Evolutionary conservation across 2,329 filamentous ascomycete species (phyloP).

Genomic region (Aspergillus calidoustus): DNA sequence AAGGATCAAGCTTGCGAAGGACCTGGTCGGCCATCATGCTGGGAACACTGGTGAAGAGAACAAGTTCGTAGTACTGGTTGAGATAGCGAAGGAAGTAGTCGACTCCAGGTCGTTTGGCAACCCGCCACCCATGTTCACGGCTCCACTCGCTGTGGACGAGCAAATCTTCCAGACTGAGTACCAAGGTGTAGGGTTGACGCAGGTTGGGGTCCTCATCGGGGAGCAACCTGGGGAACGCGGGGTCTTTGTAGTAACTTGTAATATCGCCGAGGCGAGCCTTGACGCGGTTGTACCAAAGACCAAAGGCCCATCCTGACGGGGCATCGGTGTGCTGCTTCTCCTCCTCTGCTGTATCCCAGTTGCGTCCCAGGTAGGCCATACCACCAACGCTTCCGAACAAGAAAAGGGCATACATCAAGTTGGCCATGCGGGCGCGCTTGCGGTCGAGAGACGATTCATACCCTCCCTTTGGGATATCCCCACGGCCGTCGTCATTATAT

Average conservation of each 20-base stretch:
- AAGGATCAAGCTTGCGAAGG: conserved; percentile 91
- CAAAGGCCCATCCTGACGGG: conserved; percentile 77
- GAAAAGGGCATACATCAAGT: conserved; percentile 71
- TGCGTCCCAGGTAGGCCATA: conserved; percentile 77
- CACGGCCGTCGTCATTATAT: conserved; percentile 55
- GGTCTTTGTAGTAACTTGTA: conserved; percentile 92
- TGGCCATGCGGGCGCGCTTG: conserved; percentile 75
- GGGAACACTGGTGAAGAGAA: conserved; percentile 90
- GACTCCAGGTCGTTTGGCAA: conserved; percentile 91
- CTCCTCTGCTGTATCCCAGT: conserved; percentile 81
- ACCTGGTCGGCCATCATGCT: conserved; percentile 84
- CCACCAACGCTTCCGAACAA: conserved; percentile 61
- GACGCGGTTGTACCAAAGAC: conserved; percentile 79
- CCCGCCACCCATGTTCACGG: conserved; percentile 90
- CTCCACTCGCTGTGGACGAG: conserved; percentile 95
- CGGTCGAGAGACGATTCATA: conserved; percentile 92
- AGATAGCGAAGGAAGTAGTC: conserved; percentile 98
- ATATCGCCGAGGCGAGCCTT: conserved; percentile 75
- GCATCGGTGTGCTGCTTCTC: conserved; percentile 69
- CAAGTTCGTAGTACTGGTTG: conserved; percentile 96
- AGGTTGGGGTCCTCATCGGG: conserved; percentile 73
- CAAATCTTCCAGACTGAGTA: conserved; percentile 90
- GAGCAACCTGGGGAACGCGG: conserved; percentile 89
- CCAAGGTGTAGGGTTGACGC: conserved; percentile 87
- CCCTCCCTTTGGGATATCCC: conserved; percentile 72